A percentile compares a stretch with the other conserved stretches of the same genome.
Evolutionary conservation across 306 rosid species (phyloP).

Genomic region (Neltuma alba): DNA sequence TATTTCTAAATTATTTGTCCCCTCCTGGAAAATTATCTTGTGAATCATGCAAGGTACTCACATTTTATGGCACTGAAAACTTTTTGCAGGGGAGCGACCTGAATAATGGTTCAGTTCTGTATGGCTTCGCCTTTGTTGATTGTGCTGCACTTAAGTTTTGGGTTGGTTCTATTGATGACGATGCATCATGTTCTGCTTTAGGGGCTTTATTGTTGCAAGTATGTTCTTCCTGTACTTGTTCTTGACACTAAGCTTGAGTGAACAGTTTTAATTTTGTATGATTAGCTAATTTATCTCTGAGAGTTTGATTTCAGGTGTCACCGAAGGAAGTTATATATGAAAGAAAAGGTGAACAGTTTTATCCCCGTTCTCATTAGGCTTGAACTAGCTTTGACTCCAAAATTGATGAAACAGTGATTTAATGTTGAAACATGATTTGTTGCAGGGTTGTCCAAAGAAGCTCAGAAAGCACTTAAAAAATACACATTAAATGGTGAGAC

Average conservation of each 20-base stretch:
- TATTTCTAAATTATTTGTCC: neutral
- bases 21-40: neutral
- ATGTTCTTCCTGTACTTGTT: slow-evolving; percentile 42
- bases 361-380: slow-evolving; percentile 13
- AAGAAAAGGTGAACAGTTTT: slow-evolving; percentile 63
- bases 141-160: slow-evolving; percentile 90
- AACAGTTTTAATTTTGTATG: slow-evolving; percentile 23
- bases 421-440: slow-evolving; percentile 25
- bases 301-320: slow-evolving; percentile 69
- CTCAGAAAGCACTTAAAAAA: slow-evolving; percentile 76
- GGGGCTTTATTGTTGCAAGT: slow-evolving; percentile 95
- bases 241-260: slow-evolving; percentile 27
- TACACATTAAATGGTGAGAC: slow-evolving; percentile 72
- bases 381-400: slow-evolving; percentile 26
- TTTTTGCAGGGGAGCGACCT: slow-evolving; percentile 55
- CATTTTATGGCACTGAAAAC: slow-evolving; percentile 21
- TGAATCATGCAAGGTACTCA: slow-evolving; percentile 11
- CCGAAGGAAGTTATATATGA: slow-evolving; percentile 90
- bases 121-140: slow-evolving; percentile 94
- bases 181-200: slow-evolving; percentile 81
- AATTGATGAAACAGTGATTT: slow-evolving; percentile 27
- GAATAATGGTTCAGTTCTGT: slow-evolving; percentile 66
- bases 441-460: slow-evolving; percentile 82
- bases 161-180: slow-evolving; percentile 87
- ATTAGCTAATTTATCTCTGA: slow-evolving; percentile 36